Evolutionary conservation across 2,329 filamentous ascomycete genomes (phyloP).

Genomic region (Alternaria rosae): DNA sequence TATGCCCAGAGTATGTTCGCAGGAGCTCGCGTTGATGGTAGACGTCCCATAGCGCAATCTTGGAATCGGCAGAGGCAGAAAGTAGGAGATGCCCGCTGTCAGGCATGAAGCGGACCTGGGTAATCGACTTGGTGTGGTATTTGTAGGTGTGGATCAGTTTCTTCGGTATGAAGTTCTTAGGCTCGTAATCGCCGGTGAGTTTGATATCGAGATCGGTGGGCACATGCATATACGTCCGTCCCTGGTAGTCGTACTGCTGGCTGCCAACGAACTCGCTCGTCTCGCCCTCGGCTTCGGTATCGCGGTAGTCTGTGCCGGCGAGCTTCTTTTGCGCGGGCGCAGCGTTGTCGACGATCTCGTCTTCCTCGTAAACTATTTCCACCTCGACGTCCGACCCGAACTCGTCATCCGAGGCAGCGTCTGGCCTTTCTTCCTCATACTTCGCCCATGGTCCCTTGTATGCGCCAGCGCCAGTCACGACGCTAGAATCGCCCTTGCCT

Average conservation of each 20-base stretch:
- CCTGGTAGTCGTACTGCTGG: slow-evolving; percentile 89
- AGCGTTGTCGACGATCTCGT: slow-evolving; percentile 68
- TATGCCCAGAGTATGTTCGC: slow-evolving; percentile 90
- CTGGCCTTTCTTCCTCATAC: slow-evolving; percentile 77
- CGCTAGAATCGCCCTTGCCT: slow-evolving; percentile 80
- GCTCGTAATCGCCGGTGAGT: slow-evolving; percentile 77
- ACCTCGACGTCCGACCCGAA: slow-evolving; percentile 72
- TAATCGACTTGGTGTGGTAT: slow-evolving; percentile 82
- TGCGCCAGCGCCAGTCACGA: slow-evolving; percentile 84
- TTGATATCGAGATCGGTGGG: slow-evolving; percentile 66
- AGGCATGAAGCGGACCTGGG: slow-evolving; percentile 89
- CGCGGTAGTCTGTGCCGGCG: slow-evolving; percentile 63
- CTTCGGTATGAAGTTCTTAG: slow-evolving; percentile 93
- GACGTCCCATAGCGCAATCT: slow-evolving; percentile 92
- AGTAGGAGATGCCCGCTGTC: slow-evolving; percentile 85
- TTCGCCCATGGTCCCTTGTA: slow-evolving; percentile 96
- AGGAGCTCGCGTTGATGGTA: slow-evolving; percentile 90
- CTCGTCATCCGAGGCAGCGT: slow-evolving; percentile 68
- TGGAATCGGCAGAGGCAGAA: slow-evolving; percentile 87
- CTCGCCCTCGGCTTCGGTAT: slow-evolving; percentile 64
- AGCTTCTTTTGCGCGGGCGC: slow-evolving; percentile 65
- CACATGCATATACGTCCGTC: slow-evolving; percentile 96
- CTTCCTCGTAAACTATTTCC: slow-evolving; percentile 77
- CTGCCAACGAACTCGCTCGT: slow-evolving; percentile 87
- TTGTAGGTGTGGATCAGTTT: slow-evolving; percentile 93